A percentile compares a stretch with the other conserved stretches of the same genome.
phyloP scores from a whole-genome alignment of 805 yeast species.

The Monosporozyma servazzii region DNA sequence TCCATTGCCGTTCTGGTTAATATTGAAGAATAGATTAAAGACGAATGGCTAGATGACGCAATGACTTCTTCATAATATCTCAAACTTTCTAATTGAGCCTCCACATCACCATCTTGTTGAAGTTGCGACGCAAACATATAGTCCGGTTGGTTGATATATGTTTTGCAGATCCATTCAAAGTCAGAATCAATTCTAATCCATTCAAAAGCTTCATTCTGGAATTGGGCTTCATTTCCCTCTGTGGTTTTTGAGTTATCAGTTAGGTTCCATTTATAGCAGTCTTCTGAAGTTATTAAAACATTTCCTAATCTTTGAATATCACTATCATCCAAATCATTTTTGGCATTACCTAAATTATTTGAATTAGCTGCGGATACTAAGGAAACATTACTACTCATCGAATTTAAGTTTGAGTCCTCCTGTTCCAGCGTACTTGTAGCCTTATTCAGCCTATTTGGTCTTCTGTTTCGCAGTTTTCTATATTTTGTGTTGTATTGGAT shows the following conservation, averaged over 20 bases:
- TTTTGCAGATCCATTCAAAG: conserved; percentile 87
- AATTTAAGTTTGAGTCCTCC: conserved; percentile 25
- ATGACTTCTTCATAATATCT: conserved; percentile 51
- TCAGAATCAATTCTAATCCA: conserved; percentile 98
- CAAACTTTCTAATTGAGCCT: conserved; percentile 85
- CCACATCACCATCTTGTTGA: conserved; percentile 91
- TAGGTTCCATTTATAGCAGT: conserved; percentile 61
- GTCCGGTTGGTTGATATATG: conserved; percentile 80
- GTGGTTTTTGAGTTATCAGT: conserved; percentile 54
- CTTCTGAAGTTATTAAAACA: conserved; percentile 51
- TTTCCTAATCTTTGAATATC: conserved; percentile 50
- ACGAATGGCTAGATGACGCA: conserved; percentile 40
- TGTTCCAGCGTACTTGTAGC: conserved; percentile 30
- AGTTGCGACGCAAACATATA: conserved; percentile 91
- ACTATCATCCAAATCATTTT: neutral
- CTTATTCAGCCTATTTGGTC: conserved; percentile 16
- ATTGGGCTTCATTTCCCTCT: conserved; percentile 25
- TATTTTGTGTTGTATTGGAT: conserved; percentile 93
- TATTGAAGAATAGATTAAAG: conserved; percentile 60
- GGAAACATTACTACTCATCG: conserved; percentile 18
- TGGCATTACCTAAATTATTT: neutral
- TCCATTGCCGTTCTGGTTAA: conserved; percentile 78
- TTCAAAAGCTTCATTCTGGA: conserved; percentile 76
- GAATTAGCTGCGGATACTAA: conserved; percentile 7
- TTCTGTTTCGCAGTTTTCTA: conserved; percentile 64